Base-by-base conservation (phyloP, 2,329 filamentous ascomycete genomes). In the Cladophialophora yegresii region DNA sequence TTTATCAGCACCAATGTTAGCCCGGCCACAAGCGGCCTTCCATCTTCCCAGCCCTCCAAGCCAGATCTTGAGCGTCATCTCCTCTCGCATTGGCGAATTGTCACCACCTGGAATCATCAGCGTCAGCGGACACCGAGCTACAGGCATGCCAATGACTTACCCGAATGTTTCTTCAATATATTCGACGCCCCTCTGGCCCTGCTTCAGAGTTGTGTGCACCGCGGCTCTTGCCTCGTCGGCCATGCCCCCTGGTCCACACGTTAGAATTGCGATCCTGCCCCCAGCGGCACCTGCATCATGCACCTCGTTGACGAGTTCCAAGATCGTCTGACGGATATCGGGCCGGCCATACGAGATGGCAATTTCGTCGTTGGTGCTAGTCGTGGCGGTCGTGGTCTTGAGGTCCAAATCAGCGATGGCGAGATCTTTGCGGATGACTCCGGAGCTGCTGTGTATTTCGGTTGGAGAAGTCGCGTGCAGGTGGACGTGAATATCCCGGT, bases 131-230 rank as follows among this genome's bases (percentile, higher is more conserved):
- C 4, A 51, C 20, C 20, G 13, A 28, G 20, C 7, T 26, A 23
- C 16, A 51, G 26, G 47, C 16, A 26, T 20, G 2, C 13, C 5
- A 13, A 23, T 1, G 22, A 61, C 67, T 65, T 49, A 80, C 64
- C 77, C 77, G 66, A 81, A 82, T 12, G 76, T 78, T 67, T 83
- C 80, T 66, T 83, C 80, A 45, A 81, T 76, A 68, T 82, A 82
- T 56, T 78, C 75, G 9, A 82, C 71, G 0, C 73, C 69, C 5
- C 58, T 57, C 54, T 75, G 72, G 1, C 74, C 76, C 53, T 72
- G 69, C 55, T 70, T 70, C 71, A 76, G 72, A 8, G 77, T 76
- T 9, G 72, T 50, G 58, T 78, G 75, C 59, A 78, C 77, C 12
- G 78, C 76, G 22, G 69, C 75, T 28, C 80, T 73, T 9, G 77